phyloP scores from a whole-genome alignment of 2,329 filamentous ascomycete genomes.

The Botrytis galanthina region DNA sequence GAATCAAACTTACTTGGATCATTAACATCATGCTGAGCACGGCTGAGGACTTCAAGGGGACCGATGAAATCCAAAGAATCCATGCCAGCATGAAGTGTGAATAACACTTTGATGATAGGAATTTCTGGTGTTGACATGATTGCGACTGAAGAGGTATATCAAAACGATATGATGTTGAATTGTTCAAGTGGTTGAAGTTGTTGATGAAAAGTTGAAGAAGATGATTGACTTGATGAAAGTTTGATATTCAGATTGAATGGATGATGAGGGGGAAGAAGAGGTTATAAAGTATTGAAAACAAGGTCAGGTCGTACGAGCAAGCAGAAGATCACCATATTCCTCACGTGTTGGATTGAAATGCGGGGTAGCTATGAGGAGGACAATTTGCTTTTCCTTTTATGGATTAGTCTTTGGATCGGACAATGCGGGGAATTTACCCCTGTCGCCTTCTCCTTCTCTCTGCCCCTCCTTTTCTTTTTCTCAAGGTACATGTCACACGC shows the following conservation, averaged over 20 bases:
- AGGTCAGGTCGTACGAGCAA: slow-evolving; percentile 14
- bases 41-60: slow-evolving; percentile 56
- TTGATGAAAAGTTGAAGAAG: background rate
- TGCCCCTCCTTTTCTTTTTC: background rate
- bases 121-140: slow-evolving; percentile 37
- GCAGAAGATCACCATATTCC: slow-evolving; percentile 12
- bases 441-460: background rate
- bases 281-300: background rate
- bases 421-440: slow-evolving; percentile 9
- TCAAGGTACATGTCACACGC: background rate
- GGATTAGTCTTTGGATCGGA: background rate
- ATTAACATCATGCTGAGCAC: slow-evolving; percentile 52
- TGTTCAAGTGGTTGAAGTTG: background rate
- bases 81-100: slow-evolving; percentile 54
- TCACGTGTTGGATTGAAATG: slow-evolving; percentile 21
- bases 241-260: background rate
- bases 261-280: background rate
- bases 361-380: slow-evolving; percentile 17
- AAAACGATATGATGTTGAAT: background rate
- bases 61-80: slow-evolving; percentile 57
- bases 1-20: slow-evolving; percentile 45
- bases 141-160: slow-evolving; percentile 22
- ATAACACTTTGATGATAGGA: slow-evolving; percentile 55
- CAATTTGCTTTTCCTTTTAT: background rate
- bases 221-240: background rate